phyloP scores from a whole-genome alignment of 257 asterid species.

The Plantago major region DNA sequence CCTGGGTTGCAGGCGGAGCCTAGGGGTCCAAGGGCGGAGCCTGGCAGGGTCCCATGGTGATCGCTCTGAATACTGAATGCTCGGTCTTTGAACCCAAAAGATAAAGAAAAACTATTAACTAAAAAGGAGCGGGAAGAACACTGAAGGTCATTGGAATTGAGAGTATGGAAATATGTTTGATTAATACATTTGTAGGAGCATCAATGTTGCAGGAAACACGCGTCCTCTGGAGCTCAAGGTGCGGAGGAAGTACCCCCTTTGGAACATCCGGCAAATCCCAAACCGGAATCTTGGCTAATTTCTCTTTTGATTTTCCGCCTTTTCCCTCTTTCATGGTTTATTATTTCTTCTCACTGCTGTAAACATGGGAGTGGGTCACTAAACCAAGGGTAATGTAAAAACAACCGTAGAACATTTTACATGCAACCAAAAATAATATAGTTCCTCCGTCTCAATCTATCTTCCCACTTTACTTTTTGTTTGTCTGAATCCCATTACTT shows the following conservation, averaged over 20 bases:
- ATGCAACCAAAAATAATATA: too few relatives aligned
- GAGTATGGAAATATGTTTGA: not conserved
- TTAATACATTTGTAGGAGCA: slow-evolving; percentile 70
- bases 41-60: slow-evolving; percentile 77
- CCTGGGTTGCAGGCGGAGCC: too few relatives aligned
- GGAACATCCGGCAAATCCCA: slow-evolving; percentile 94
- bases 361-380: too few relatives aligned
- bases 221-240: slow-evolving; percentile 60
- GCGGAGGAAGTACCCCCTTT: slow-evolving; percentile 55
- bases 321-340: slow-evolving; percentile 16
- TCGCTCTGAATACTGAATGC: slow-evolving; percentile 67
- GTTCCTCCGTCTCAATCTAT: too few relatives aligned
- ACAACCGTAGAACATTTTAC: too few relatives aligned
- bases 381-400: too few relatives aligned
- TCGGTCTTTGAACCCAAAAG: slow-evolving; percentile 41
- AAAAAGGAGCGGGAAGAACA: not conserved
- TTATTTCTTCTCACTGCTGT: too few relatives aligned
- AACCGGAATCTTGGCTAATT: slow-evolving; percentile 44
- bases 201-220: slow-evolving; percentile 54
- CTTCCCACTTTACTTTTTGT: too few relatives aligned
- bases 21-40: too few relatives aligned
- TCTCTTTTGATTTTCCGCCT: slow-evolving; percentile 9
- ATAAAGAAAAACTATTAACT: not conserved
- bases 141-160: not conserved
- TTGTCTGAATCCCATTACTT: too few relatives aligned